Evolutionary conservation across 352 stramenopile species (phyloP).

Genomic region (Phytophthora pseudosyringae): DNA sequence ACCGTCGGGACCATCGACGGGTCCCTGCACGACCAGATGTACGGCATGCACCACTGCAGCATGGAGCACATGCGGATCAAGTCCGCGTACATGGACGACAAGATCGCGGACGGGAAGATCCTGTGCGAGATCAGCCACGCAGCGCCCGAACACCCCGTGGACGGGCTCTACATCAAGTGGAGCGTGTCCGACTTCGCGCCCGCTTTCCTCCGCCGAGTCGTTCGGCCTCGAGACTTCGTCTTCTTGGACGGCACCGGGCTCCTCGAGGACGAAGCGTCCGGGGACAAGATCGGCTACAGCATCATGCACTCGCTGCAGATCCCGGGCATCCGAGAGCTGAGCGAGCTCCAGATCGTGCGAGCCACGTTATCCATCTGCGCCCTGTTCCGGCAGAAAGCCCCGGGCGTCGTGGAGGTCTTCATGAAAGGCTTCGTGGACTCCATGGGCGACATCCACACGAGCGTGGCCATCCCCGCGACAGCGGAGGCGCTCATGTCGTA

Average conservation of each 20-base stretch:
- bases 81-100: constrained; percentile 53
- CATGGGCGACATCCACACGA: constrained; percentile 41
- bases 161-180: constrained; percentile 71
- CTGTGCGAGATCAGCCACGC: constrained; percentile 42
- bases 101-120: constrained; percentile 58
- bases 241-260: constrained; percentile 62
- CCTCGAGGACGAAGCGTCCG: constrained; percentile 29
- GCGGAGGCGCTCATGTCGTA: constrained; percentile 47
- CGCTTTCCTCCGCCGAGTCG: constrained; percentile 31
- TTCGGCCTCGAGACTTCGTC: constrained; percentile 61
- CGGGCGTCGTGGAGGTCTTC: constrained; percentile 37
- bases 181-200: constrained; percentile 46
- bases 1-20: constrained; percentile 38
- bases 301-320: constrained; percentile 58
- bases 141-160: constrained; percentile 50
- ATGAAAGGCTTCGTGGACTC: constrained; percentile 52
- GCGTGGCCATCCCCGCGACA: constrained; percentile 34
- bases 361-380: constrained; percentile 45
- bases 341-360: constrained; percentile 42
- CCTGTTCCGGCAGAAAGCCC: constrained; percentile 38
- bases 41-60: constrained; percentile 57
- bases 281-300: constrained; percentile 56
- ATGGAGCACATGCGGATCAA: constrained; percentile 61
- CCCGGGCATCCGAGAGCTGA: constrained; percentile 45
- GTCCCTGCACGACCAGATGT: constrained; percentile 65